Evolutionary conservation across 2,329 filamentous ascomycete species (phyloP).

Genomic region (Escovopsis weberi): DNA sequence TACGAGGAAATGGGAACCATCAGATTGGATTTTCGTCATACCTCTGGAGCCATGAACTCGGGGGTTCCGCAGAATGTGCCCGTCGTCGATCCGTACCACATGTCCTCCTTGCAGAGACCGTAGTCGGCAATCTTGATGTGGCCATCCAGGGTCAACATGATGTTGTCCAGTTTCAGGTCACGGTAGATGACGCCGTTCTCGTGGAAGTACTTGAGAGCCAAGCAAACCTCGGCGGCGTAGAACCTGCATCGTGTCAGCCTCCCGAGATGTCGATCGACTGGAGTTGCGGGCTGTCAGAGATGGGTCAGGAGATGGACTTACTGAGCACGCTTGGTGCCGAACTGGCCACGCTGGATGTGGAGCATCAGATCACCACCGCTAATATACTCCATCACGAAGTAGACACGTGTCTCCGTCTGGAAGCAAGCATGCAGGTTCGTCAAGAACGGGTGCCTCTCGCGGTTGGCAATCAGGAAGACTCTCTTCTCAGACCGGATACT

Average conservation of each 20-base stretch:
- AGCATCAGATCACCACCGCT: constrained; percentile 98
- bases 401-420: constrained; percentile 95
- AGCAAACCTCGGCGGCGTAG: constrained; percentile 92
- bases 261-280: no score
- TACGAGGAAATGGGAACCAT: no score
- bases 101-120: constrained; percentile 97
- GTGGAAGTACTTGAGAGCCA: constrained; percentile 97
- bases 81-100: constrained; percentile 97
- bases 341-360: constrained; percentile 94
- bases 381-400: constrained; percentile 99
- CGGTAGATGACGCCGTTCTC: constrained; percentile 98
- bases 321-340: constrained; percentile 91
- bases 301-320: constrained; percentile 32
- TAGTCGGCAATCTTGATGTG: constrained; percentile 99
- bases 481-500: constrained; percentile 96
- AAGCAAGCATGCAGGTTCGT: constrained; percentile 94
- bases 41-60: constrained; percentile 98
- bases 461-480: constrained; percentile 92
- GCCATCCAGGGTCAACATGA: constrained; percentile 83
- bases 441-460: constrained; percentile 90
- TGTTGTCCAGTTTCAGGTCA: constrained; percentile 87
- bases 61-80: constrained; percentile 99
- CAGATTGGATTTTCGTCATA: constrained; percentile 24
- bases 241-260: constrained; percentile 43
- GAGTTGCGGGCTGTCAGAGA: no score